Evolutionary conservation across 768 basidiomycete genomes (phyloP).

Genomic region (Podaxis sp.): DNA sequence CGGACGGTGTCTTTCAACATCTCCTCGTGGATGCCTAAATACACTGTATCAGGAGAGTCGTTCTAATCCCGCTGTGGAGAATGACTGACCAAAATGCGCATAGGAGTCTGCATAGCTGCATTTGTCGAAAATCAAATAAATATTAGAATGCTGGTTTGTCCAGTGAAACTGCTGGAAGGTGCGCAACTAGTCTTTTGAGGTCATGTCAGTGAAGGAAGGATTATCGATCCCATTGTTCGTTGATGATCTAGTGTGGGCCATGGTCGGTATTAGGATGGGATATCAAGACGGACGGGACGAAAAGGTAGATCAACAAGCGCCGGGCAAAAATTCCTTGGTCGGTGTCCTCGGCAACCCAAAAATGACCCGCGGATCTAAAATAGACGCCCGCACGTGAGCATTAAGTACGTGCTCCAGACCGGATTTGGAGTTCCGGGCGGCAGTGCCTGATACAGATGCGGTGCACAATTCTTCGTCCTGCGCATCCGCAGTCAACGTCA

Average conservation of each 20-base stretch:
- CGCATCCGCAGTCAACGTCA: constrained; percentile 6
- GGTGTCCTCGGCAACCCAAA: constrained; percentile 1
- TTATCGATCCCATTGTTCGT: constrained; percentile 22
- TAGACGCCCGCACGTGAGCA: constrained; percentile 2
- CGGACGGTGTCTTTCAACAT: constrained; percentile 98
- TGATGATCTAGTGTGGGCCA: constrained; percentile 30
- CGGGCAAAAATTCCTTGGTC: constrained; percentile 4
- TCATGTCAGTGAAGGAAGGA: constrained; percentile 52
- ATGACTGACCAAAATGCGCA: constrained; percentile 80
- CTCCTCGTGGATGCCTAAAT: constrained; percentile 93
- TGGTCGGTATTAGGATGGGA: constrained; percentile 17
- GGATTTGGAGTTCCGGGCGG: constrained; percentile 11
- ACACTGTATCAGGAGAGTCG: not conserved
- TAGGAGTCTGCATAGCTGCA: constrained; percentile 93
- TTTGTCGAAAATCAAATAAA: constrained; percentile 26
- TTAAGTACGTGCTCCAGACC: not conserved
- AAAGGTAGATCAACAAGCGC: not conserved
- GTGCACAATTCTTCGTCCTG: not conserved
- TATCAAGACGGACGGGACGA: constrained; percentile 19
- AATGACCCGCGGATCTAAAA: constrained; percentile 1
- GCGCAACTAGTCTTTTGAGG: constrained; percentile 82
- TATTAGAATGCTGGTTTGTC: constrained; percentile 34
- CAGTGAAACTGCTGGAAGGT: constrained; percentile 27
- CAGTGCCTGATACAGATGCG: not conserved
- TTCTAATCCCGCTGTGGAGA: not conserved